phyloP scores from a whole-genome alignment of 2,329 filamentous ascomycete species.

The Verticillium nubilum region DNA sequence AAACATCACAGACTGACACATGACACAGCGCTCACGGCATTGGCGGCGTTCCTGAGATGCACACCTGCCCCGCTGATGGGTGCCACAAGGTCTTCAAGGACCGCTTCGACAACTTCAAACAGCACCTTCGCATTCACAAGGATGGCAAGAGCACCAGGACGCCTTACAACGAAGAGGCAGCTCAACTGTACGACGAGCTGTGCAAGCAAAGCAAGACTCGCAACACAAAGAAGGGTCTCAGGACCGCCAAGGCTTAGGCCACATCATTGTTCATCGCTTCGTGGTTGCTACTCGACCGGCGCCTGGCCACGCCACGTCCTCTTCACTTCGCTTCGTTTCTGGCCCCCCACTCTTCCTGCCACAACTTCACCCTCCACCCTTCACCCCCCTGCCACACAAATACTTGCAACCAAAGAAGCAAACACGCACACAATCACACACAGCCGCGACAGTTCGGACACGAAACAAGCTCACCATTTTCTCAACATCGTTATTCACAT shows the following conservation, averaged over 20 bases:
- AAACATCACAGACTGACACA: slow-evolving; percentile 21
- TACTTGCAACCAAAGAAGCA: neutral
- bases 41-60: slow-evolving; percentile 12
- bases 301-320: neutral
- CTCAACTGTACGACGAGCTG: slow-evolving; percentile 12
- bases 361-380: no score
- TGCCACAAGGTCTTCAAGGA: slow-evolving; percentile 13
- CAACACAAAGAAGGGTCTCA: slow-evolving; percentile 3
- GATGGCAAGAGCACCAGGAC: slow-evolving; percentile 14
- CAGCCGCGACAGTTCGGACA: neutral
- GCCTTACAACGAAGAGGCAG: slow-evolving; percentile 13
- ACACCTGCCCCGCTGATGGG: slow-evolving; percentile 12
- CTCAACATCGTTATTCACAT: neutral
- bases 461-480: neutral
- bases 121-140: slow-evolving; percentile 15
- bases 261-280: neutral
- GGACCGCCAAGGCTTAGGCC: neutral
- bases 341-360: neutral
- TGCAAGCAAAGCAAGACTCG: slow-evolving; percentile 14
- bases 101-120: slow-evolving; percentile 16
- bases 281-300: neutral
- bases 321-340: neutral
- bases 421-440: neutral
- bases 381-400: neutral
- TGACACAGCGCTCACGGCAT: slow-evolving; percentile 2